Base-by-base conservation (phyloP, 1,284 basidiomycete genomes). In the Golubevia sp. region DNA sequence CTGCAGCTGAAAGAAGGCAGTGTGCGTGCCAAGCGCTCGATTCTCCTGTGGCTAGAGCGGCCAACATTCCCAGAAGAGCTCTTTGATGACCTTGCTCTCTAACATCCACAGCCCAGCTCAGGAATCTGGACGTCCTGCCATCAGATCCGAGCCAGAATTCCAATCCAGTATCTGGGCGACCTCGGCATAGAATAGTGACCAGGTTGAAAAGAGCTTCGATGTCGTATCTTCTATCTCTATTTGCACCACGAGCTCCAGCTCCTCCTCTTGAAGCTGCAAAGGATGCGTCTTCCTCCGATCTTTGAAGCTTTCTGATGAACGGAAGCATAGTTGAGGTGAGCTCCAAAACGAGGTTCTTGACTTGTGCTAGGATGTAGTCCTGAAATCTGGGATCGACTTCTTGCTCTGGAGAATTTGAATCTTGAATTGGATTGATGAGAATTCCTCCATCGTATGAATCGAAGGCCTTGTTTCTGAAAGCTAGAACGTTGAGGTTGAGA, bases 371-470 rank as follows among this genome's bases (percentile, higher is more conserved):
- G 3, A 82, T 70, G 59, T 80, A 77, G 20, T 73, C 74, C 59
- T 77, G 76, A 61, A 80, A 82, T 54, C 74, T 77, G 53, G 61
- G 56, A 52, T 76, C 71, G 49, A 77, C 67, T 52, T 74, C 85
- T 77, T 51, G 87, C 80, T 67, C 89, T 66, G 61, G 64, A 23
- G 57, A 51, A 38, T 25, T 34, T 62, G 58, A 34, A 24, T 59
- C 2, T 53, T 61, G 21, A 56, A 50, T 34, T 21, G 54, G 44
- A 26, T 59, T 21, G 15, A 49, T 50, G 15, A 66, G 38, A 15
- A 61, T 56, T n/a, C 51, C 58, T n/a, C 49, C 54, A 91, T 76
- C 74, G 18, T 73, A 62, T 13, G 67, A 68, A 25, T 74, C 74
- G 60, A 77, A 64, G 38, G 66, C 68, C 56, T 64, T 76, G 56